Evolutionary conservation across 2,329 filamentous ascomycete genomes (phyloP).

Genomic region (Ophiocordyceps camponoti-floridani): DNA sequence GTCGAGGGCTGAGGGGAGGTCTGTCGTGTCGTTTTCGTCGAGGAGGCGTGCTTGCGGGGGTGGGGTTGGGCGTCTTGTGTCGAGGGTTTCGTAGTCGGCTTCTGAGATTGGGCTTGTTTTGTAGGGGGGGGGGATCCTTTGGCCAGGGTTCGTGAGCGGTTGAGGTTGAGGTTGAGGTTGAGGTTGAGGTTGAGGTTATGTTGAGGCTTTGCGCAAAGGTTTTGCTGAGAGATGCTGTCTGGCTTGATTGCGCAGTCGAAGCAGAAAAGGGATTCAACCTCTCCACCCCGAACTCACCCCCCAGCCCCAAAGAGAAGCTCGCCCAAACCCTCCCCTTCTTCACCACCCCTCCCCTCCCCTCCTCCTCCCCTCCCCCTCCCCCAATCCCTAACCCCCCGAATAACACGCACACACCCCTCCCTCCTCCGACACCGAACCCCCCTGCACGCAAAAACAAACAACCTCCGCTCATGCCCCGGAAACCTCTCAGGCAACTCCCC

Average conservation of each 20-base stretch:
- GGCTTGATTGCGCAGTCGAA: conserved; percentile 9
- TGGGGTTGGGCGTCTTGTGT: not conserved
- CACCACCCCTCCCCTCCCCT: too few relatives aligned
- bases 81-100: not conserved
- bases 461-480: conserved; percentile 66
- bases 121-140: not conserved
- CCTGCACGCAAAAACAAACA: conserved; percentile 76
- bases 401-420: conserved; percentile 59
- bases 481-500: conserved; percentile 77
- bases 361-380: conserved; percentile 15
- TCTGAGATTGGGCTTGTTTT: not conserved
- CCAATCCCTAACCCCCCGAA: conserved; percentile 49
- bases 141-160: not conserved
- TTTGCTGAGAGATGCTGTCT: conserved; percentile 28
- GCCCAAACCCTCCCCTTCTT: conserved; percentile 27
- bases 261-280: conserved; percentile 29
- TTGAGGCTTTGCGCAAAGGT: conserved; percentile 56
- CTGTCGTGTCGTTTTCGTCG: not conserved
- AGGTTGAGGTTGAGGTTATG: conserved; percentile 6
- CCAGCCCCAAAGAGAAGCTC: conserved; percentile 54
- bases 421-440: conserved; percentile 65
- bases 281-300: conserved; percentile 22
- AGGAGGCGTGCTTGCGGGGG: not conserved
- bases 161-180: conserved; percentile 8
- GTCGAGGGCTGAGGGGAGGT: conserved; percentile 28